phyloP scores from a whole-genome alignment of 352 stramenopile genomes.

The Phytophthora sojae region DNA sequence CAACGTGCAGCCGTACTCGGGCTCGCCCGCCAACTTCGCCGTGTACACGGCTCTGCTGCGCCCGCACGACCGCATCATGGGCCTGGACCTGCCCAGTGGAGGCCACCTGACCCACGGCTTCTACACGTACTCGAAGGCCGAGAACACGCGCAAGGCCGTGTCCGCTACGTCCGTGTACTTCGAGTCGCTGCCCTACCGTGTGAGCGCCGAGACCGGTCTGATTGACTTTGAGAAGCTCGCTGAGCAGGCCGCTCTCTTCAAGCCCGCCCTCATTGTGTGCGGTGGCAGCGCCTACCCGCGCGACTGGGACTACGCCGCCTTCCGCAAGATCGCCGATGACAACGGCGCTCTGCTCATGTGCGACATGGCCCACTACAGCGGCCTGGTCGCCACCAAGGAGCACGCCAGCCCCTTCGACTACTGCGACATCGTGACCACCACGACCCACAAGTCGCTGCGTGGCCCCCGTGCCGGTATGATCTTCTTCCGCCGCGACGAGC shows the following conservation, averaged over 20 bases:
- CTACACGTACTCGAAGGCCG: constrained; percentile 97
- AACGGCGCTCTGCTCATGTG: constrained; percentile 98
- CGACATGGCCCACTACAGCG: constrained; percentile 99
- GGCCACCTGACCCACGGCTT: constrained; percentile 99
- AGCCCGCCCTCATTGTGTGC: constrained; percentile 98
- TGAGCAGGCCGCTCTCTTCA: constrained; percentile 96
- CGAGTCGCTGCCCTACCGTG: constrained; percentile 98
- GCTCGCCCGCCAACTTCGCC: constrained; percentile 98
- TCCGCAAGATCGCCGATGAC: constrained; percentile 98
- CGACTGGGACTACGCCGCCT: constrained; percentile 98
- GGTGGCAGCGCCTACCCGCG: constrained; percentile 98
- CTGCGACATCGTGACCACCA: constrained; percentile 99
- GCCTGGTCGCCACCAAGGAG: constrained; percentile 96
- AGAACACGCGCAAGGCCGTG: constrained; percentile 97
- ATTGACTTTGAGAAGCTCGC: constrained; percentile 98
- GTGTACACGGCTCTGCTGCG: constrained; percentile 98
- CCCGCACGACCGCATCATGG: constrained; percentile 99
- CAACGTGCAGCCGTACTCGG: constrained; percentile 99
- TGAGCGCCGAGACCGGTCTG: constrained; percentile 94
- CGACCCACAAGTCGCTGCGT: constrained; percentile 99
- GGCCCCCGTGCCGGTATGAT: constrained; percentile 99
- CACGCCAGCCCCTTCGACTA: constrained; percentile 96
- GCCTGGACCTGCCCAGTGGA: constrained; percentile 97
- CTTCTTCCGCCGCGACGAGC: constrained; percentile 97
- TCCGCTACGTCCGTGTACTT: constrained; percentile 99